These are phyloP conservation scores for Amanita exitialis DNA, from an alignment of 768 basidiomycete species.

Conservation along the genomic window DNA sequence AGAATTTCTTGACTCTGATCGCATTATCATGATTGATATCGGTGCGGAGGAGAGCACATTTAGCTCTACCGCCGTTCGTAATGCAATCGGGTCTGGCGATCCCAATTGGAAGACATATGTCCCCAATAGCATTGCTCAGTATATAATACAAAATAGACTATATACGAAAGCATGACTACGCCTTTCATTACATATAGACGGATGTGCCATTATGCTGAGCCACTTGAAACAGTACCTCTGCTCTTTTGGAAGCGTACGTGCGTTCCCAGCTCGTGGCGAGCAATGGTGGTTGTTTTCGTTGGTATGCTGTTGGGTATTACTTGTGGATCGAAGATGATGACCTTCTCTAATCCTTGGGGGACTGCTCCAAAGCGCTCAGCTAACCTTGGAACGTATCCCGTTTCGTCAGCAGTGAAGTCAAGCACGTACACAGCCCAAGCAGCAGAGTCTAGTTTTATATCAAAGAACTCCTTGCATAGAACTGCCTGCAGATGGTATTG, in stretches of 20 bases:
- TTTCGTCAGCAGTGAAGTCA: constrained; percentile 9
- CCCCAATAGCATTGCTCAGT: constrained; percentile 4
- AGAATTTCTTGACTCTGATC: constrained; percentile 39
- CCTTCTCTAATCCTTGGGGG: constrained; percentile 11
- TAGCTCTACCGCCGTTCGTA: constrained; percentile 65
- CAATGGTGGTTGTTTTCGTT: background rate
- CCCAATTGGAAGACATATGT: background rate
- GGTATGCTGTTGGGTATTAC: background rate
- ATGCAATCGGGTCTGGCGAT: constrained; percentile 21
- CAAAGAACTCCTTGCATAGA: constrained; percentile 12
- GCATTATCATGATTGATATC: constrained; percentile 55
- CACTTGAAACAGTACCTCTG: background rate
- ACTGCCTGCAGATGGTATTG: constrained; percentile 7
- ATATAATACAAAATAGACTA: constrained; percentile 1
- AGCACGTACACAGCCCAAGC: constrained; percentile 17
- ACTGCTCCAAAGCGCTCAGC: constrained; percentile 15
- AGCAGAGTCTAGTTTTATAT: constrained; percentile 13
- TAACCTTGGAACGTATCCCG: constrained; percentile 3
- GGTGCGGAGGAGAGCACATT: constrained; percentile 41
- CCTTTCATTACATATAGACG: background rate
- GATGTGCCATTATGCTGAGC: background rate
- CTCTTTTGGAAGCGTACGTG: constrained; percentile 6
- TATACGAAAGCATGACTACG: background rate
- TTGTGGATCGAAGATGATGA: constrained; percentile 15
- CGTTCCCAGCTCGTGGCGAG: background rate